Evolutionary conservation across 805 yeast species (phyloP), one percentile per base, ranked within the genome.

Genomic region (Hanseniaspora singularis): DNA sequence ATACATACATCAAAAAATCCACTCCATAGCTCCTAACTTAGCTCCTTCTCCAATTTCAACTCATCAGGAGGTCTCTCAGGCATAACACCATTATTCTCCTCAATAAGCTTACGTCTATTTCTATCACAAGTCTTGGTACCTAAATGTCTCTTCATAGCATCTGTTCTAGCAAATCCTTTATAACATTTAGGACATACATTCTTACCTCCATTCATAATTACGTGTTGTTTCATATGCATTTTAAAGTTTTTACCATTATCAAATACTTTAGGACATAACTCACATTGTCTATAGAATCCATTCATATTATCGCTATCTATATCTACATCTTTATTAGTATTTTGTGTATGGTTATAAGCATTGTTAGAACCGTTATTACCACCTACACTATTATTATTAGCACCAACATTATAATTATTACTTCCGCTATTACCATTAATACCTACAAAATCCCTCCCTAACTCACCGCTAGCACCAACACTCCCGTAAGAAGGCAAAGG

Each of bases 111-210:
- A 47, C 74, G 79, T 33, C 84, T 72, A 57, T 82, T 82, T 47
- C 92, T 59, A 52, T 73, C 74, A 64, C 94, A 82, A 0, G 92
- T 82, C 51, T 79, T 63, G 0, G 94, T 82, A 42, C 80, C 81
- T 47, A 68, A 67, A 60, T 82, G 94, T 53, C 94, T 67, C 58
- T 81, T 82, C 54, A 82, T 65, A 0, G 92, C 92, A 62, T 82
- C 94, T 55, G 80, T 81, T 40, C 94, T 65, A 1, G 92, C 89
- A 68, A 82, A 82, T 0, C 92, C 88, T 57, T 82, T 82, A 31
- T 84, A 85, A 64, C 94, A 82, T 15, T 69, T 63, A 5, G 79
- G 75, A 61, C 94, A 82, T 39, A 81, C 75, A 56, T 83, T 88
- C 8, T 84, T 73, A 1, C 79, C 74, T 20, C 77, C 69, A 23